Evolutionary conservation across 306 rosid genomes (phyloP), one percentile per base, ranked within the genome.

Genomic region (Senna siamea): DNA sequence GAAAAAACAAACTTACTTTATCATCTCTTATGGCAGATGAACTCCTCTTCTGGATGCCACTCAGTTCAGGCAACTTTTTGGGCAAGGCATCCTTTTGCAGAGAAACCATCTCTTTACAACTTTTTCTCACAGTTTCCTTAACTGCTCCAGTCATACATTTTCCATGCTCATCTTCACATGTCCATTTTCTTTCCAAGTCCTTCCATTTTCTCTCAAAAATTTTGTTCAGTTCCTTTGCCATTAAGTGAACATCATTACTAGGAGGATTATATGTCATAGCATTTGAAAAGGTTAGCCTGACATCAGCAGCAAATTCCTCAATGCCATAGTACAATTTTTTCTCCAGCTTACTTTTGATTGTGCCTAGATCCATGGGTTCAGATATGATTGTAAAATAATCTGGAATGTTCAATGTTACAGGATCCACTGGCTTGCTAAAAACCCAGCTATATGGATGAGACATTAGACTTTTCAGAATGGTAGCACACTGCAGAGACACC

Each of bases 311-410:
- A 69, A 90, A 90, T 71, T 81, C 89, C 71, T 81, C 85, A 34
- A 62, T 46, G 37, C 52, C 75, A 32, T 7, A 43, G 50, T 87
- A 90, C 44, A 59, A 18, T 60, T 87, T 70, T 61, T 67, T 77
- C 55, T 72, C 85, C 68, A 90, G 83, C 80, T 82, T 90, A 22
- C 83, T 80, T 55, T 80, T 87, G 22, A 90, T 66, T 1, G 93
- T 90, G 52, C 96, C 91, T 78, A 90, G 78, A 85, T 90, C 96
- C 96, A 88, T 90, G 52, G 93, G 93, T 22, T 76, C 23, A 19
- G 89, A 47, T 66, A 87, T 88, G 41, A 86, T 28, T 0, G 72
- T 32, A 34, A 84, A 81, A 64, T 90, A 90, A 75, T 90, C 96
- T 6, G 93, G 96, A 44, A 90, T 90, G 14, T 79, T 72, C 47